Conservation (phyloP, 768 basidiomycete species). For the Pisolithus tinctorius region DNA sequence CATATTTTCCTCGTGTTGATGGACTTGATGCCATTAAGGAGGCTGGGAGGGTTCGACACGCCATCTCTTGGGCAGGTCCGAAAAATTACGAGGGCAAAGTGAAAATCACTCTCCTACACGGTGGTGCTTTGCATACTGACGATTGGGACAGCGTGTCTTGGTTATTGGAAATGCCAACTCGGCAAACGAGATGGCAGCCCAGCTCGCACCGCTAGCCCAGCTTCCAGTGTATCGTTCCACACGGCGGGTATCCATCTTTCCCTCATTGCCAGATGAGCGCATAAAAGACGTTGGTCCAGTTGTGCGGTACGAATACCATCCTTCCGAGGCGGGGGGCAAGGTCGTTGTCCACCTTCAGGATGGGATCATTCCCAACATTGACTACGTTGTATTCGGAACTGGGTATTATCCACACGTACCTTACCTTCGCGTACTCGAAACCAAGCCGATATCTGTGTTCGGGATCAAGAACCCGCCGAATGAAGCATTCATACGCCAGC, state of each 20-base stretch:
- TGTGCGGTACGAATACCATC: constrained; percentile 21
- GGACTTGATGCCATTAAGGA: constrained; percentile 33
- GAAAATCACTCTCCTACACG: background rate
- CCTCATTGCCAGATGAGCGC: constrained; percentile 34
- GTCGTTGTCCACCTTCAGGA: constrained; percentile 33
- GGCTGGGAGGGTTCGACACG: constrained; percentile 35
- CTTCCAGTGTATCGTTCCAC: constrained; percentile 42
- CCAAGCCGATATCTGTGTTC: background rate
- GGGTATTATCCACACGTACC: constrained; percentile 39
- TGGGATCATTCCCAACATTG: constrained; percentile 32
- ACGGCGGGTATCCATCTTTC: constrained; percentile 37
- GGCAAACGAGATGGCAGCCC: constrained; percentile 45
- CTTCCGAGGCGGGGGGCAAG: constrained; percentile 12
- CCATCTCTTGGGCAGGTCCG: constrained; percentile 37
- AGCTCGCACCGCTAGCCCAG: constrained; percentile 32
- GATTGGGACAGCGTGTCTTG: constrained; percentile 32
- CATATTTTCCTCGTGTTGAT: constrained; percentile 36
- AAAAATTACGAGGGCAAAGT: constrained; percentile 30
- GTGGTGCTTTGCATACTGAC: background rate
- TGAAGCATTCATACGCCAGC: background rate
- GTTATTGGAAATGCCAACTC: constrained; percentile 49
- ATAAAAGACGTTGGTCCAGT: constrained; percentile 41
- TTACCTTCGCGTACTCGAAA: constrained; percentile 31
- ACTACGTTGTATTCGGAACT: constrained; percentile 39
- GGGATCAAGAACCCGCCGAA: background rate